Evolutionary conservation across 139 green algal species (phyloP), one percentile per base, ranked within the genome.

Genomic region (Chlamydomonas eustigma): DNA sequence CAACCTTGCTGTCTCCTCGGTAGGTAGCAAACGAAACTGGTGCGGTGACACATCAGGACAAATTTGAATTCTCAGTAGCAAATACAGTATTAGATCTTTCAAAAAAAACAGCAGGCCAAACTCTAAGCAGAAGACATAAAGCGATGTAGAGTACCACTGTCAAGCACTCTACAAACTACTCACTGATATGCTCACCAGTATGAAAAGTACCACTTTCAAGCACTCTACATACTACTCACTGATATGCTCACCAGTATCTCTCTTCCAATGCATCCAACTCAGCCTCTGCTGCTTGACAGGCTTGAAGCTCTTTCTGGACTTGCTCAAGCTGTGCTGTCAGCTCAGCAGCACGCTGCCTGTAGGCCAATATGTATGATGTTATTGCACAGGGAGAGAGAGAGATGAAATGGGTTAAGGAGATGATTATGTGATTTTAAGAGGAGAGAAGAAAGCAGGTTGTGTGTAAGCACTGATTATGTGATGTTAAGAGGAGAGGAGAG

Each of bases 201-300:
- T 28, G 22, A 22, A 22, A 58, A 58, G 44, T 22, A 58, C 22
- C 44, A 58, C 22, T 28, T 22, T 22, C 44, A 58, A 22, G 12
- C 22, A 58, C 44, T 58, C 44, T 22, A 28, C 12, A 12, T 58
- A 22, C 44, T 58, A 22, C 44, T n/a, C n/a, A n/a, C 6, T 58
- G 44, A 58, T 18, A 64, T 52, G n/a, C 76, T 77, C 71, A 83
- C 78, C 91, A 97, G 86, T 96, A 94, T 2, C 82, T 80, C 72
- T 88, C 83, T 79, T 95, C 91, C 70, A 91, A 74, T 2, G 63
- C 72, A 4, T 82, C 85, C 38, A 96, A 70, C 58, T 81, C 76
- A 5, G 52, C 67, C 32, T 32, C 39, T 85, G 51, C 50, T 79
- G 38, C 52, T 39, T 39, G 25, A 63, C 38, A 36, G 12, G 37